phyloP scores from a whole-genome alignment of 768 basidiomycete species.

The Mrakia frigida region DNA sequence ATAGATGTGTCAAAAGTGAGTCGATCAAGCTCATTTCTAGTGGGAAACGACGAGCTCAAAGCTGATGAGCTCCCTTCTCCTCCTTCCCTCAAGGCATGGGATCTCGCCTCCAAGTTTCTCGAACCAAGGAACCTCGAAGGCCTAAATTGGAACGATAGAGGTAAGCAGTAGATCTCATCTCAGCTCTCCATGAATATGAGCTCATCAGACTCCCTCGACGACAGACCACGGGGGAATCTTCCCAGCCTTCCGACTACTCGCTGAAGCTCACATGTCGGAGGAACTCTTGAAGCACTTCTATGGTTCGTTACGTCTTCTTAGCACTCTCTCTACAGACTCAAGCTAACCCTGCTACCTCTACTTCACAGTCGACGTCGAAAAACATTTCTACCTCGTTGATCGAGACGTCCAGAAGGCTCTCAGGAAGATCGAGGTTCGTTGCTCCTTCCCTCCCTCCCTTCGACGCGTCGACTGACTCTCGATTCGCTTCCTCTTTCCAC shows the following conservation, averaged over 20 bases:
- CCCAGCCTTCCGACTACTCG: constrained; percentile 24
- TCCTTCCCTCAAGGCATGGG: constrained; percentile 51
- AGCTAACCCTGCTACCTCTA: not conserved
- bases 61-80: not conserved
- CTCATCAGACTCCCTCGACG: not conserved
- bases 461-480: not conserved
- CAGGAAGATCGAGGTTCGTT: constrained; percentile 20
- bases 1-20: constrained; percentile 19
- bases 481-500: not conserved
- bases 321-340: constrained; percentile 5
- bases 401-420: constrained; percentile 11
- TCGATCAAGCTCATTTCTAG: not conserved
- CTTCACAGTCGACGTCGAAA: constrained; percentile 15
- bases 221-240: constrained; percentile 30
- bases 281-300: constrained; percentile 31
- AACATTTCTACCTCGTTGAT: constrained; percentile 18
- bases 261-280: constrained; percentile 17
- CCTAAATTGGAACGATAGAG: constrained; percentile 59
- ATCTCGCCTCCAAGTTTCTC: constrained; percentile 56
- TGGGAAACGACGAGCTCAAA: not conserved
- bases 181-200: not conserved
- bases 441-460: constrained; percentile 36
- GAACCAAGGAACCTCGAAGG: constrained; percentile 52
- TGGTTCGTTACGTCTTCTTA: not conserved
- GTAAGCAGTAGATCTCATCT: constrained; percentile 43